Evolutionary conservation across 441 rosid species (phyloP).

Genomic region (Adansonia rubrostipa): DNA sequence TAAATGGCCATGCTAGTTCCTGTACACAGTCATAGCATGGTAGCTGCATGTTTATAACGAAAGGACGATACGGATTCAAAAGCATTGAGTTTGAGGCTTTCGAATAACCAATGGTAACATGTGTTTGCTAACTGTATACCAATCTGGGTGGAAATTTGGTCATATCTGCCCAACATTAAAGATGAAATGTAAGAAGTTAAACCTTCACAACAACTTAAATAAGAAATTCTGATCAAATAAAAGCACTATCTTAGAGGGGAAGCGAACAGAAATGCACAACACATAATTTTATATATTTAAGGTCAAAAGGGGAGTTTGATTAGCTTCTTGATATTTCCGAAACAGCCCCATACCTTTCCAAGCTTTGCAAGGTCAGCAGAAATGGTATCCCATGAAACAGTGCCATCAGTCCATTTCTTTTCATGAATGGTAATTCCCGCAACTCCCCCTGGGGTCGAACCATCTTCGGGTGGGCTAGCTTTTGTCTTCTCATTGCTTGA

Average conservation of each 20-base stretch:
- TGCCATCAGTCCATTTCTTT: conserved; percentile 91
- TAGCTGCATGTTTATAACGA: conserved; percentile 17
- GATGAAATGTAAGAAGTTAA: background rate
- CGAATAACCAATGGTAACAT: background rate
- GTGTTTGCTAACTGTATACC: background rate
- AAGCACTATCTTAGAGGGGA: background rate
- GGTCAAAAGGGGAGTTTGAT: background rate
- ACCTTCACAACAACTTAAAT: background rate
- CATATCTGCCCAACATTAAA: conserved; percentile 9
- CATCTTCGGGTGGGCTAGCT: conserved; percentile 49
- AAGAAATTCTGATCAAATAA: conserved; percentile 1
- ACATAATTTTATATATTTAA: background rate
- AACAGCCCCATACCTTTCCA: conserved; percentile 56
- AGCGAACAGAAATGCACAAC: conserved; percentile 8
- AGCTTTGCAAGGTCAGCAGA: conserved; percentile 65
- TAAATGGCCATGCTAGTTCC: background rate
- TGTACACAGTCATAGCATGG: background rate
- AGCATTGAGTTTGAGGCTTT: background rate
- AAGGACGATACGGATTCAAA: background rate
- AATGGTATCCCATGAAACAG: conserved; percentile 60
- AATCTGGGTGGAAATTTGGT: background rate
- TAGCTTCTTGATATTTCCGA: conserved; percentile 20
- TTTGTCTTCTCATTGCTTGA: conserved; percentile 51
- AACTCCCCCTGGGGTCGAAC: conserved; percentile 40
- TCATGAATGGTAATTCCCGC: conserved; percentile 72